Percentiles rank a stretch among this genome's conserved stretches.
phyloP scores from a whole-genome alignment of 179 eudicot species.

The Spergularia azorica region DNA sequence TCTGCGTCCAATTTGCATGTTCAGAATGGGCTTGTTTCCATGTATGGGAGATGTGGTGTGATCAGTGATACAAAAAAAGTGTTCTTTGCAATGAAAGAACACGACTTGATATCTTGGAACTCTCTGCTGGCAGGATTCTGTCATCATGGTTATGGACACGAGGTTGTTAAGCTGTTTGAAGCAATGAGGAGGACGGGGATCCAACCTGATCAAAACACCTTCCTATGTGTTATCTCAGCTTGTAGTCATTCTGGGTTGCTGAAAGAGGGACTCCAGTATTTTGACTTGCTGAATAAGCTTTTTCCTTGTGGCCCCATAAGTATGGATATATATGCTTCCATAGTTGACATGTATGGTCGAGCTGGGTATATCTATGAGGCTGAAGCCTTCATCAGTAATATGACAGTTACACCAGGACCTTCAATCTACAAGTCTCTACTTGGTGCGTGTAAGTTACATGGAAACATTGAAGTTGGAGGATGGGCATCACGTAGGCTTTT shows the following conservation, averaged over 20 bases:
- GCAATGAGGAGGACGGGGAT: slow-evolving; percentile 42
- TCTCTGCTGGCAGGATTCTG: slow-evolving; percentile 51
- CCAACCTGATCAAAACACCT: slow-evolving; percentile 52
- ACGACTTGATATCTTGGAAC: slow-evolving; percentile 62
- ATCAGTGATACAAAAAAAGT: slow-evolving; percentile 45
- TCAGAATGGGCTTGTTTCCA: slow-evolving; percentile 64
- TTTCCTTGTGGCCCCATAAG: slow-evolving; percentile 29
- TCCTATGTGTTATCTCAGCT: slow-evolving; percentile 54
- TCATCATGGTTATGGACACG: slow-evolving; percentile 51
- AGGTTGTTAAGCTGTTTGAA: slow-evolving; percentile 53
- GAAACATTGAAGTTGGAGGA: slow-evolving; percentile 49
- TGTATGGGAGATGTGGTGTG: slow-evolving; percentile 62
- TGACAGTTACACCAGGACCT: slow-evolving; percentile 52
- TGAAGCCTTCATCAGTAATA: slow-evolving; percentile 51
- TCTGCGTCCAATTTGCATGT: slow-evolving; percentile 34
- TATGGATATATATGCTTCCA: slow-evolving; percentile 56
- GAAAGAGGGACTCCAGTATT: slow-evolving; percentile 50
- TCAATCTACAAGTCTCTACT: slow-evolving; percentile 51
- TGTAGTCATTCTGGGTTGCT: slow-evolving; percentile 65
- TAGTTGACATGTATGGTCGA: slow-evolving; percentile 62
- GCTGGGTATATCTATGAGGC: slow-evolving; percentile 62
- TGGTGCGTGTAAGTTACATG: slow-evolving; percentile 58
- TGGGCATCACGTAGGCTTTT: slow-evolving; percentile 44
- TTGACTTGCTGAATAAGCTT: slow-evolving; percentile 42
- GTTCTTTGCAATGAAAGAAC: slow-evolving; percentile 43